Evolutionary conservation across 495 filamentous ascomycete species (phyloP), one percentile per base, ranked within the genome.

Genomic region (Aspergillus biplanus): DNA sequence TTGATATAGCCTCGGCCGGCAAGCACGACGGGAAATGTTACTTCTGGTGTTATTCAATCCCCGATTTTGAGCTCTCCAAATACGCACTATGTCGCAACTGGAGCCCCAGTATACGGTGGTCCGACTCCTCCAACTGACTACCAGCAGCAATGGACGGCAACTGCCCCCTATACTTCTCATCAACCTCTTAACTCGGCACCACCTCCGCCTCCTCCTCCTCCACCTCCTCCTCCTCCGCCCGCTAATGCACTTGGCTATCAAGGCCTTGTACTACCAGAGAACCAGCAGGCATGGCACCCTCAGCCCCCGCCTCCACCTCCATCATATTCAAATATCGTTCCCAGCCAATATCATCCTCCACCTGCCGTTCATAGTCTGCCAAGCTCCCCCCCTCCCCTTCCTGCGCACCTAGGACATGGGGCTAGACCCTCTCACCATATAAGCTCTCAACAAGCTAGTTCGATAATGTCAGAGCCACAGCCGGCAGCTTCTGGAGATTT

Each of bases 1-100:
- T 8, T 56, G 27, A 31, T 44, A 56, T 57, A 82, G 79, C 79
- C 79, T 69, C 78, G 80, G 16, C 77, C 76, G 12, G 62, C 75
- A 12, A 79, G 74, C 52, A 73, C 74, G 15, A 69, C 70, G 27
- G 72, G 71, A 16, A 69, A 70, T 13, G 65, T 27, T 27, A 27
- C 58, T 15, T 67, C 67, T 18, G 42, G 53, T 48, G 66, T 66
- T 65, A 42, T 63, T 31, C 75, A 73, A 33, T 58, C 72, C 37
- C 61, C 66, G 7, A 55, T 52, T 7, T 52, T 55, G 39, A 58
- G 52, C 27, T 35, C 64, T 16, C 57, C 70, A 13, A 54, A 65
- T 52, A 34, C 64, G 12, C 71, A 69, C 56, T 54, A 64, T 18
- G 65, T 55, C 44, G 48, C 55, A 12, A 63, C 64, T 16, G 33